Percentiles rank a stretch among this genome's conserved stretches.
phyloP scores from a whole-genome alignment of 2,329 filamentous ascomycete species.

The Aspergillus ochraceus region DNA sequence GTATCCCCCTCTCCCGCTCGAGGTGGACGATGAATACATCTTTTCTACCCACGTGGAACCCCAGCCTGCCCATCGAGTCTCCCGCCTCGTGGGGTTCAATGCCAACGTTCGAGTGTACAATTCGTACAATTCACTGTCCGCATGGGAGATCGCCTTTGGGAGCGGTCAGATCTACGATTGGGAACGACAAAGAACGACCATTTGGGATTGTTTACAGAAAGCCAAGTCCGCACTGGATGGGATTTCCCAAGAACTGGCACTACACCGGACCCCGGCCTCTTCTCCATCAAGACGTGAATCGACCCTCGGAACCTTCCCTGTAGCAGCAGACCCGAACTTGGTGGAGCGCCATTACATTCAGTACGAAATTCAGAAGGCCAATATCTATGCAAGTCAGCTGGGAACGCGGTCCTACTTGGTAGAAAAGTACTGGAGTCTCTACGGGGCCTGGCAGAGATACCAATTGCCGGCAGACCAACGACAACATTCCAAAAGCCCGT shows the following conservation, averaged over 20 bases:
- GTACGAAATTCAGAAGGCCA: slow-evolving; percentile 88
- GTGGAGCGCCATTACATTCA: slow-evolving; percentile 54
- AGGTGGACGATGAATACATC: slow-evolving; percentile 83
- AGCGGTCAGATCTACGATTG: slow-evolving; percentile 74
- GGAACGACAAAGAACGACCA: slow-evolving; percentile 71
- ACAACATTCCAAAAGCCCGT: slow-evolving; percentile 12
- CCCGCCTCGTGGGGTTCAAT: slow-evolving; percentile 77
- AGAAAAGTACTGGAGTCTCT: slow-evolving; percentile 78
- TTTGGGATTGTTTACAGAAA: slow-evolving; percentile 68
- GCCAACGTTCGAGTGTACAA: slow-evolving; percentile 74
- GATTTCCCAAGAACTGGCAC: slow-evolving; percentile 68
- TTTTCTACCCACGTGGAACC: slow-evolving; percentile 67
- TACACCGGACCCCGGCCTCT: slow-evolving; percentile 44
- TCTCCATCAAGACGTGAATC: slow-evolving; percentile 18
- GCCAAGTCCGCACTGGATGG: slow-evolving; percentile 69
- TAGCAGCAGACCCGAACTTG: slow-evolving; percentile 32
- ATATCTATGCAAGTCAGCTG: slow-evolving; percentile 80
- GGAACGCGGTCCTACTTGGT: slow-evolving; percentile 81
- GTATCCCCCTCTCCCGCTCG: slow-evolving; percentile 76
- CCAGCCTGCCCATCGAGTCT: slow-evolving; percentile 67
- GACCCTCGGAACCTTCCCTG: slow-evolving; percentile 54
- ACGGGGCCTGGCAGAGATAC: slow-evolving; percentile 58
- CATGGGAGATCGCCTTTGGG: slow-evolving; percentile 80
- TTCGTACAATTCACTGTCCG: slow-evolving; percentile 75
- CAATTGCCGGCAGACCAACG: slow-evolving; percentile 19